A percentile compares a stretch with the other conserved stretches of the same genome.
These are phyloP conservation scores for Suhomyces sp. DNA, from an alignment of 805 yeast genomes.

Conservation along the genomic window DNA sequence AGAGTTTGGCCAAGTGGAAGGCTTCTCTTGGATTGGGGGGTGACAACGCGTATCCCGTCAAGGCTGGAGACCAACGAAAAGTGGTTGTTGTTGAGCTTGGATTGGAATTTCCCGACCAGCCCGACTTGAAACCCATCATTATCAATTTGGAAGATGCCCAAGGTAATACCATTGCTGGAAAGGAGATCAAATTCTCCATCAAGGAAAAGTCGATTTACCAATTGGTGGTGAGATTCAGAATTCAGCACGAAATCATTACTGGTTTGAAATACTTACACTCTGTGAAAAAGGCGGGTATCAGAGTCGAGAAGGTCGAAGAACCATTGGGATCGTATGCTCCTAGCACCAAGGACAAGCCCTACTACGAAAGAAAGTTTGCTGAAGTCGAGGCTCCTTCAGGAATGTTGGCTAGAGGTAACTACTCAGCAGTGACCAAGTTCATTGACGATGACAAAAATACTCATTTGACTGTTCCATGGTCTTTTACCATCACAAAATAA, in stretches of 20 bases:
- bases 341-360: constrained; percentile 75
- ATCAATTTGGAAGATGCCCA: constrained; percentile 62
- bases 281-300: constrained; percentile 82
- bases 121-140: constrained; percentile 56
- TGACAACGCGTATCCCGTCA: constrained; percentile 57
- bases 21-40: constrained; percentile 74
- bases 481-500: constrained; percentile 73
- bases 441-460: constrained; percentile 79
- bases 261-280: constrained; percentile 84
- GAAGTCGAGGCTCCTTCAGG: constrained; percentile 90
- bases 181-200: constrained; percentile 67
- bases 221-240: constrained; percentile 70
- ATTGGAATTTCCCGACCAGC: constrained; percentile 60
- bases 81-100: constrained; percentile 81
- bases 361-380: constrained; percentile 54
- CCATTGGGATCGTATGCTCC: constrained; percentile 92
- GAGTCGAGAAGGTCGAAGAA: constrained; percentile 82
- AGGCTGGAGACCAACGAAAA: constrained; percentile 67
- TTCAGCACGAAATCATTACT: constrained; percentile 88
- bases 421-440: constrained; percentile 77
- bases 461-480: constrained; percentile 80
- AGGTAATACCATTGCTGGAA: constrained; percentile 53
- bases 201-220: constrained; percentile 77
- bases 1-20: constrained; percentile 88
- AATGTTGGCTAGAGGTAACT: constrained; percentile 80